Conservation (phyloP, 805 yeast species). For the baker's yeast (Saccharomyces cerevisiae) region DNA sequence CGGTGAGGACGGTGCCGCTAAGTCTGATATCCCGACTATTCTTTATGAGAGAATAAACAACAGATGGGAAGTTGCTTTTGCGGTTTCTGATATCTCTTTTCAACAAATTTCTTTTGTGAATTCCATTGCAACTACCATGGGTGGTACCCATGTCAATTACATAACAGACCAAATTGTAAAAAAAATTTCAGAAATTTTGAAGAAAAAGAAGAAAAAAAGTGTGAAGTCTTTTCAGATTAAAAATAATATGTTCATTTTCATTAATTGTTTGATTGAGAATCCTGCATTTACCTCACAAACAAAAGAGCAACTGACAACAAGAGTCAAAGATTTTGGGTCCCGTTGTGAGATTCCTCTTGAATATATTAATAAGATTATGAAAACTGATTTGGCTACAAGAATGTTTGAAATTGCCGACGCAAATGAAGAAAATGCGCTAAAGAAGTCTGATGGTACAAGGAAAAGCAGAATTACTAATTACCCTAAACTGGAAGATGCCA, state of each 20-base stretch:
- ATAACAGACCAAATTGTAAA: conserved; percentile 76
- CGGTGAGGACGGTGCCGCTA: conserved; percentile 29
- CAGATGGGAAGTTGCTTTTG: conserved; percentile 95
- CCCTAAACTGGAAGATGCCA: conserved; percentile 89
- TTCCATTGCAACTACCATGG: conserved; percentile 93
- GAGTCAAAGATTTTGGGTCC: conserved; percentile 83
- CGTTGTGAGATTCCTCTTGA: conserved; percentile 68
- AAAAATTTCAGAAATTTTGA: conserved; percentile 65
- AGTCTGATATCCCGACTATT: conserved; percentile 43
- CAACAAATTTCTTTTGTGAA: conserved; percentile 95
- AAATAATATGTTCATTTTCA: conserved; percentile 81
- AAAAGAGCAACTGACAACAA: conserved; percentile 88
- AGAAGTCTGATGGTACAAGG: conserved; percentile 80
- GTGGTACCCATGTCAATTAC: conserved; percentile 91
- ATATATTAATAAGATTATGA: conserved; percentile 62
- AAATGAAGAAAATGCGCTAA: conserved; percentile 80
- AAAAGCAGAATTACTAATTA: conserved; percentile 81
- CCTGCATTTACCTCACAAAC: conserved; percentile 98
- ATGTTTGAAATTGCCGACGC: conserved; percentile 77
- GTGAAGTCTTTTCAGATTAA: conserved; percentile 83
- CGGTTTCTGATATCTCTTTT: conserved; percentile 81
- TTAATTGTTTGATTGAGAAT: conserved; percentile 88
- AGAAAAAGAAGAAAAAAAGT: conserved; percentile 60
- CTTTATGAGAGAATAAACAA: conserved; percentile 76
- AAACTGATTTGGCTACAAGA: conserved; percentile 62